Evolutionary conservation across 306 rosid species (phyloP), one percentile per base, ranked within the genome.

Genomic region (Hippophae gyantsensis): DNA sequence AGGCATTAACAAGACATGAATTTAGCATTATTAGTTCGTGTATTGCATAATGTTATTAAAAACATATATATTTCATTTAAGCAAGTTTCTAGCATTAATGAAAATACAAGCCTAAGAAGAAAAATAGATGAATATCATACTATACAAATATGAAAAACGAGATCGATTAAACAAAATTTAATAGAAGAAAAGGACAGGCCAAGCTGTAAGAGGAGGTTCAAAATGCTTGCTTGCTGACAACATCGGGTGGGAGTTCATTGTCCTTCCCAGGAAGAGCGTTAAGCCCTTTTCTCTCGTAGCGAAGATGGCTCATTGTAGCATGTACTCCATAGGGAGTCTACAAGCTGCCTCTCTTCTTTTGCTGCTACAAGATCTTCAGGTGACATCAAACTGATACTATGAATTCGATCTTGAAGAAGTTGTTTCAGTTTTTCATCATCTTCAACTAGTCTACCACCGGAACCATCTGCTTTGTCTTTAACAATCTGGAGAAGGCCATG

Each of bases 161-260:
- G 38, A 32, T 32, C 38, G 38, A 32, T 4, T 32, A 32, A 32
- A 32, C 38, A 32, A 32, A 2, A 32, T 32, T 32, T 4, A 32
- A 32, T 18, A 18, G 23, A 2, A 32, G 38, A 32, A 32, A 32
- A 4, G 5, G 3, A 18, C 23, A 32, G 38, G 38, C 38, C 38
- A 73, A 56, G 96, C 81, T 81, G 96, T 70, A 48, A 85, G 89
- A 25, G 87, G 83, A 56, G 95, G 87, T 56, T 92, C 92, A 45
- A 92, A 92, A 69, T 68, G 67, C 66, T 87, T 71, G 82, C 98
- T 79, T 10, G 85, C 23, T 18, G 23, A 18, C 95, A 63, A 92
- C 84, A 58, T 87, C 96, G 6, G 98, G 95, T 9, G 95, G 82
- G 1, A 76, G 78, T 0, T 76, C 81, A 43, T 88, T 18, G 23